Percentiles rank a stretch among this genome's conserved stretches.
These are phyloP conservation scores for Kwoniella heveanensis DNA, from an alignment of 768 basidiomycete species.

Conservation along the genomic window DNA sequence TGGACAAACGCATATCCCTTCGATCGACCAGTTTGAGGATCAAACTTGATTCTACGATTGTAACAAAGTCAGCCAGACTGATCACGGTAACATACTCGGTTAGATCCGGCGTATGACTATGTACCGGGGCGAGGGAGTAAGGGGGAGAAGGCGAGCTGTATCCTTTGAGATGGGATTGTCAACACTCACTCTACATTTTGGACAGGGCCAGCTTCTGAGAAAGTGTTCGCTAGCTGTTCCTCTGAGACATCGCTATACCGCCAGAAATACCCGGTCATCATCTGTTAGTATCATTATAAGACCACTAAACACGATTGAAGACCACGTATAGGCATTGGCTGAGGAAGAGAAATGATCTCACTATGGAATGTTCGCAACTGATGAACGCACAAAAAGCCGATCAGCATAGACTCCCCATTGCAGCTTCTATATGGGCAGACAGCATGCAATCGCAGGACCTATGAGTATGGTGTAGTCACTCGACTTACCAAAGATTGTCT, in stretches of 20 bases:
- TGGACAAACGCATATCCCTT: conserved; percentile 57
- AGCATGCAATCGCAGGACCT: too few relatives aligned
- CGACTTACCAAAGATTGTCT: conserved; percentile 24
- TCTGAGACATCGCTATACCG: conserved; percentile 54
- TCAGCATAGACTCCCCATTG: conserved; percentile 8
- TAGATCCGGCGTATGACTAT: not conserved
- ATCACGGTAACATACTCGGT: not conserved
- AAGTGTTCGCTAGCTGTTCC: conserved; percentile 54
- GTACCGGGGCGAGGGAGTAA: too few relatives aligned
- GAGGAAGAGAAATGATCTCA: not conserved
- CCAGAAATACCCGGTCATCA: too few relatives aligned
- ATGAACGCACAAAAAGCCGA: not conserved
- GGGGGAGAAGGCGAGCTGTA: too few relatives aligned
- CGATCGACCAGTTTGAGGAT: conserved; percentile 52
- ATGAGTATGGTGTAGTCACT: too few relatives aligned
- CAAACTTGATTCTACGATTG: conserved; percentile 53
- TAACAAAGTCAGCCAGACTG: not conserved
- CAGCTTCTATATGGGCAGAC: too few relatives aligned
- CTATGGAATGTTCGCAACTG: conserved; percentile 28
- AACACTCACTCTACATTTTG: conserved; percentile 53
- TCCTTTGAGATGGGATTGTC: too few relatives aligned
- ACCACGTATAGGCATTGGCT: not conserved
- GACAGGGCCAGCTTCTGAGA: conserved; percentile 56
- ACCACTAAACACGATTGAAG: too few relatives aligned
- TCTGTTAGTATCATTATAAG: too few relatives aligned